Evolutionary conservation across 2,329 filamentous ascomycete genomes (phyloP), one percentile per base, ranked within the genome.

Genomic region (Diaporthe nobilis): DNA sequence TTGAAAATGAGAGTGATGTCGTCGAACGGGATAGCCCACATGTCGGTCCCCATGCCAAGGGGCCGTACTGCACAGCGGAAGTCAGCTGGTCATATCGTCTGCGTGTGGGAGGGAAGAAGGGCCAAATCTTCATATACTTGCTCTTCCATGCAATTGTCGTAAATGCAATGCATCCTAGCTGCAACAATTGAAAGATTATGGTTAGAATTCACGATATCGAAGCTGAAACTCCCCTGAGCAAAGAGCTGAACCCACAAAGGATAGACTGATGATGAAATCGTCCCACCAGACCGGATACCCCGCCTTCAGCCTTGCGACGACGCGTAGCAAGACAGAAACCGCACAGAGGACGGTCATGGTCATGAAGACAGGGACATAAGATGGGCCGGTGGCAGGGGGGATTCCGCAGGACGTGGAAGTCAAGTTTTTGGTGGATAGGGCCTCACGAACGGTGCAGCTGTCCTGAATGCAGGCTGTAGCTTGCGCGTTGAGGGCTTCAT

Each of bases 251-350:
- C 68, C 10, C 15, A 71, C 68, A 71, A 71, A 71, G 12, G 68
- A 71, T 20, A 71, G 37, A n/a, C 25, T 10, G 25, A 71, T 44
- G 15, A 71, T 49, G 5, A 71, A 47, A 12, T 71, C 68, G 4
- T 71, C 68, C 68, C 68, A 71, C 68, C 68, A 71, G 39, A 71
- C 53, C 17, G 68, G 53, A 37, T 34, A 39, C 39, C 42, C 42
- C 9, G 42, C 20, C 25, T 58, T 71, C 68, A 71, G 28, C 31
- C 68, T 71, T 5, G 68, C 68, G 17, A 37, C 28, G 25, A 71
- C 53, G 9, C 68, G 39, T 12, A 71, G 22, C 8, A 71, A 28
- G 37, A 71, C 20, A 34, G 37, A 71, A 15, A 71, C n/a, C 13
- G 68, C 68, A 22, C 37, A 31, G 2, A 71, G 17, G 7, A 12